Conservation (phyloP, 768 basidiomycete species). For the Pholiota molesta region DNA sequence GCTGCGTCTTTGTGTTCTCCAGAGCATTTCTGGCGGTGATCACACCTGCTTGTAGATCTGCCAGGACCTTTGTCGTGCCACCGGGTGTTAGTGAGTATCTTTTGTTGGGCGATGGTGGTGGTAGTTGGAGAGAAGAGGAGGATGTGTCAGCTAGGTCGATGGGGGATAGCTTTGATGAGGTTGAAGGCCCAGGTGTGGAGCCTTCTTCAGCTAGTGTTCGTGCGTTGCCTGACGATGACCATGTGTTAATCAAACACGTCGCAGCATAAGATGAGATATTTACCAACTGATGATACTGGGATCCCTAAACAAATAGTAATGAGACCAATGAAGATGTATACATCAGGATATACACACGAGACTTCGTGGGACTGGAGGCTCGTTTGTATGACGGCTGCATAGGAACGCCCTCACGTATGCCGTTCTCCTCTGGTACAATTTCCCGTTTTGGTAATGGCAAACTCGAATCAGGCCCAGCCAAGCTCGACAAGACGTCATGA, state of each 20-base stretch:
- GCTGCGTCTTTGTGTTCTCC: conserved; percentile 84
- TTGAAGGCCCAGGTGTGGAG: conserved; percentile 34
- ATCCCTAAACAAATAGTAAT: conserved; percentile 53
- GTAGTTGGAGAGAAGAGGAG: conserved; percentile 41
- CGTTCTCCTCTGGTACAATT: conserved; percentile 45
- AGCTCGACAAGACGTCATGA: conserved; percentile 67
- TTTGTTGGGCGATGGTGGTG: conserved; percentile 55
- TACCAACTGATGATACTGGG: conserved; percentile 78
- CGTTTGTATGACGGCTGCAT: conserved; percentile 47
- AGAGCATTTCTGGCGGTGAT: conserved; percentile 77
- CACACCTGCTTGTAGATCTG: conserved; percentile 85
- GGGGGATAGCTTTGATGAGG: conserved; percentile 30
- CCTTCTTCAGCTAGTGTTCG: conserved; percentile 80
- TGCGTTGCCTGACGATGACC: conserved; percentile 66
- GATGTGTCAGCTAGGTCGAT: conserved; percentile 39
- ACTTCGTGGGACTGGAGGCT: conserved; percentile 72
- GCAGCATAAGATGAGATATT: conserved; percentile 32
- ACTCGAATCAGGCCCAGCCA: conserved; percentile 78
- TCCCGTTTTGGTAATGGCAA: conserved; percentile 71
- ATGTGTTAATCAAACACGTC: conserved; percentile 25
- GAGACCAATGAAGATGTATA: conserved; percentile 10
- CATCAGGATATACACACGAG: conserved; percentile 58
- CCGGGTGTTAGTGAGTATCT: conserved; percentile 70
- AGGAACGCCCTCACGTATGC: conserved; percentile 76
- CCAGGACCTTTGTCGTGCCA: conserved; percentile 86